Base-by-base conservation (phyloP, 495 filamentous ascomycete species). In the Penicillium salamii region DNA sequence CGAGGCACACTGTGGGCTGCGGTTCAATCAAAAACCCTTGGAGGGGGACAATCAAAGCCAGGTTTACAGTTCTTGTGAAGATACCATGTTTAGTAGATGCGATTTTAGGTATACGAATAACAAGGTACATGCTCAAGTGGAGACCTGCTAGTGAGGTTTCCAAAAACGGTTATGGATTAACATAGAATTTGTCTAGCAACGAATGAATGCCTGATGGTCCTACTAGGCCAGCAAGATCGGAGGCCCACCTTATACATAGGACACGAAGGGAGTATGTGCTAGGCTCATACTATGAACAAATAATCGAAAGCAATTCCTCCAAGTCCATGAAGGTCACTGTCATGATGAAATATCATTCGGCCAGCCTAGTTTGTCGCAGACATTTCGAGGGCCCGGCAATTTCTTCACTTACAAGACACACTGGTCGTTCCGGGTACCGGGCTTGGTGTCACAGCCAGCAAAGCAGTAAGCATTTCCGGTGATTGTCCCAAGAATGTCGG, bases 391-490 rank as follows among this genome's bases (percentile, higher is more conserved):
- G 23, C 36, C 1, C 12, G 36, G 24, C 15, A 7, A 29, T 45
- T 4, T 20, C 18, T 2, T n/a, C 13, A 3, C 9, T 46, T 52
- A 58, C 52, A 59, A 13, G 41, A 55, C 52, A n/a, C 57, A 59
- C 38, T 59, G 57, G 42, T 55, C 52, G 17, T 59, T 59, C 9
- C 57, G 44, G 13, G 29, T 34, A 24, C 49, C 46, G 24, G 41
- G 41, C 57, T 59, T 59, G 34, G 18, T 14, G 33, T 59, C 57
- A 29, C 57, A 59, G 8, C 57, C 57, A 35, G 57, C 57, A 32
- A 59, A 59, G 46, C 57, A 59, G 18, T 43, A 59, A 15, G 57
- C 24, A 28, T 59, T 59, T 43, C 45, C 57, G n/a, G 57, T 59
- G 31, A 59, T 42, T 9, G 41, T 41, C 3, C 57, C 57, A 14